Percentiles rank a stretch among this genome's conserved stretches.
Conservation (phyloP, 257 asterid species). For the Anisodus tanguticus region DNA sequence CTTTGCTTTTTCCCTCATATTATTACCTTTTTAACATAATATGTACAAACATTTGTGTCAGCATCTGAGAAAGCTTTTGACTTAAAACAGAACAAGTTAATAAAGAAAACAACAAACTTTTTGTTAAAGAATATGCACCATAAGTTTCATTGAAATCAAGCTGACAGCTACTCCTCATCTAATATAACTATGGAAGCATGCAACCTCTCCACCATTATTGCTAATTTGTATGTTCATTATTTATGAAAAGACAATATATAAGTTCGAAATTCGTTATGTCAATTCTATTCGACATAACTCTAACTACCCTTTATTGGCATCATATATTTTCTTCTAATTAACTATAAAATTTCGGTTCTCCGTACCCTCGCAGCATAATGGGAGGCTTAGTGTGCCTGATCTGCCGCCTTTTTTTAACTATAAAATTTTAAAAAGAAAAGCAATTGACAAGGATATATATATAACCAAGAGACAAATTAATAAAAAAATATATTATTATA, state of each 20-base stretch:
- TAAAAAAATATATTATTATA: too few species aligned
- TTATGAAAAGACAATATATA: background rate
- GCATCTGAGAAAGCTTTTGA: constrained; percentile 38
- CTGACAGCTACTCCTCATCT: constrained; percentile 27
- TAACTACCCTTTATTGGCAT: background rate
- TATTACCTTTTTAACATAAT: constrained; percentile 35
- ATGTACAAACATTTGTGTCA: constrained; percentile 44
- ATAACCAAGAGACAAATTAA: too few species aligned
- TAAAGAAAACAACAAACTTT: constrained; percentile 22
- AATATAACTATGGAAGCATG: constrained; percentile 27
- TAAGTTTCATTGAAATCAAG: constrained; percentile 24
- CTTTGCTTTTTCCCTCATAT: background rate
- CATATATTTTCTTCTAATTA: too few species aligned
- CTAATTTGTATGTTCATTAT: constrained; percentile 21
- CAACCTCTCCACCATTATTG: constrained; percentile 30
- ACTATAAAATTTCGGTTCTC: too few species aligned
- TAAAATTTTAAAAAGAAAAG: too few species aligned
- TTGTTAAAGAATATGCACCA: constrained; percentile 28
- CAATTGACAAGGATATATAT: too few species aligned
- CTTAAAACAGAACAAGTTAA: constrained; percentile 33
- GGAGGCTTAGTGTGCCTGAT: too few species aligned
- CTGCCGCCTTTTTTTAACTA: too few species aligned
- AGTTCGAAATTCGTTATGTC: background rate
- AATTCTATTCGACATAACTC: background rate
- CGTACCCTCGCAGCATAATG: too few species aligned